Evolutionary conservation across 1,284 basidiomycete genomes (phyloP).

Genomic region (Tranzscheliella williamsii): DNA sequence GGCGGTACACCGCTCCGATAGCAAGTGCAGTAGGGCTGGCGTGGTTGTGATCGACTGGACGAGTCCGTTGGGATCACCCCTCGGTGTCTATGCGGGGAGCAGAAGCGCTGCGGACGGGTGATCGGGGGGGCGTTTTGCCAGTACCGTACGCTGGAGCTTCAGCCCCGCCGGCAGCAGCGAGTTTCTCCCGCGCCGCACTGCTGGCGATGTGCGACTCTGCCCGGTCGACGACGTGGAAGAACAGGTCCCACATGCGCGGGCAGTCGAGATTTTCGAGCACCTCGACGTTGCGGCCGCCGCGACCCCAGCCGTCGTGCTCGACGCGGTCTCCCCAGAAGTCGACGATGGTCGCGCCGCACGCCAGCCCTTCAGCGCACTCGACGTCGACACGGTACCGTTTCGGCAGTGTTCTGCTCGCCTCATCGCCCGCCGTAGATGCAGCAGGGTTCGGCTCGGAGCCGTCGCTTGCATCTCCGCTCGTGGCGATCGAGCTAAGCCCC

Average conservation of each 20-base stretch:
- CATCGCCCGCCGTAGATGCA: background rate
- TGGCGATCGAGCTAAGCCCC: background rate
- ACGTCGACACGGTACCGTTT: constrained; percentile 47
- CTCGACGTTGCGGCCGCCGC: constrained; percentile 44
- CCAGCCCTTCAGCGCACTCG: constrained; percentile 35
- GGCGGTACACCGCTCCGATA: no score
- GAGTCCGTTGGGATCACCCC: no score
- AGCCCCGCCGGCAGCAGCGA: no score
- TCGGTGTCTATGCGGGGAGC: no score
- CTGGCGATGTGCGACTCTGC: constrained; percentile 32
- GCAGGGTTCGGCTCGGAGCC: constrained; percentile 2
- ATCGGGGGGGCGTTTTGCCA: no score
- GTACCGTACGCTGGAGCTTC: no score
- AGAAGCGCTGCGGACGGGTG: no score
- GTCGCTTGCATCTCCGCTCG: constrained; percentile 9
- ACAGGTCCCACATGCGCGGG: constrained; percentile 43
- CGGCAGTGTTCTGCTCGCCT: constrained; percentile 1
- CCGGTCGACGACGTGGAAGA: constrained; percentile 44
- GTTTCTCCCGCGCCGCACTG: no score
- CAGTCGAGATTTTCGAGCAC: constrained; percentile 49
- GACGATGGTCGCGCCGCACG: constrained; percentile 49
- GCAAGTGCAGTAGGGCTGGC: no score
- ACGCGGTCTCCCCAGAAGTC: constrained; percentile 45
- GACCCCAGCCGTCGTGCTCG: constrained; percentile 41
- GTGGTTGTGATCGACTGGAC: no score